A percentile compares a stretch with the other conserved stretches of the same genome.
phyloP scores from a whole-genome alignment of 495 filamentous ascomycete genomes.

The Choiromyces venosus region DNA sequence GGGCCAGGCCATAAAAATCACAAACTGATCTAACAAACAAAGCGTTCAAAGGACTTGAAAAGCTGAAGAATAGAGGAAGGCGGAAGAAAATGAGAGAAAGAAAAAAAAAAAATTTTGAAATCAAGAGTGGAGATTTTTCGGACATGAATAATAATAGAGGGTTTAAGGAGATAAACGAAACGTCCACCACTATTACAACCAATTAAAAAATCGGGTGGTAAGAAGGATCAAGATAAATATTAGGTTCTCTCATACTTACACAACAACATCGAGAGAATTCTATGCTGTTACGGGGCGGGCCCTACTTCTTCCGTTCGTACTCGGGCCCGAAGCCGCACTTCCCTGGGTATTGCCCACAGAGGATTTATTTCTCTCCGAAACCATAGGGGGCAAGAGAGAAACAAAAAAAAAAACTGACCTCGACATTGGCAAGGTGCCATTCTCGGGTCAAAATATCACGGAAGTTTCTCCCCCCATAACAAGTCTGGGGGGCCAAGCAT shows the following conservation, averaged over 20 bases:
- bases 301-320: background rate
- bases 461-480: background rate
- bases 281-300: background rate
- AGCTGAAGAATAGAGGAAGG: background rate
- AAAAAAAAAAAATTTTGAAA: no score
- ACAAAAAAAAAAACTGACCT: background rate
- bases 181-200: background rate
- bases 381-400: background rate
- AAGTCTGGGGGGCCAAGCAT: background rate
- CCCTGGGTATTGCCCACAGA: background rate
- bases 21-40: background rate
- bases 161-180: background rate
- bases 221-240: background rate
- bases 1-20: background rate
- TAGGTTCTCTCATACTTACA: background rate
- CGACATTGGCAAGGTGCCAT: background rate
- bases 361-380: background rate
- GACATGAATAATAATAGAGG: background rate
- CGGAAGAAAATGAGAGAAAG: background rate
- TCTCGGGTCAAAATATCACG: background rate
- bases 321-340: background rate
- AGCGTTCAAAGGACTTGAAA: background rate
- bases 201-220: background rate
- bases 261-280: background rate
- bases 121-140: background rate